Base-by-base conservation (phyloP, 371 early-diverging fungal species). In the Mortierella sp. region DNA sequence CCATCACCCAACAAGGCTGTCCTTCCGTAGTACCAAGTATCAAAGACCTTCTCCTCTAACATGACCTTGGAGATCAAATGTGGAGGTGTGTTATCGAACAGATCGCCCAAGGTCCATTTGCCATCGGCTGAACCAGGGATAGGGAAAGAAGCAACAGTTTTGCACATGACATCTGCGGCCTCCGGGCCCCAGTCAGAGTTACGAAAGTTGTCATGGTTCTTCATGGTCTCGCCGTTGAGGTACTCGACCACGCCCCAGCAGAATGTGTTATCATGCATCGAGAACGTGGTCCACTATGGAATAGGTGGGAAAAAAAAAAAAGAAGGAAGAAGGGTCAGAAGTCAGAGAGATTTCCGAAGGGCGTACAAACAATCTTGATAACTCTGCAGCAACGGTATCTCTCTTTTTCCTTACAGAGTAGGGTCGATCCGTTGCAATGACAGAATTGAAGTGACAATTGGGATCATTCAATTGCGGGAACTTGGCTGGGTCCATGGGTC, bases 141-240 rank as follows among this genome's bases (percentile, higher is more conserved):
- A 34, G 34, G 39, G 19, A 12, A 13, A 19, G 16, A 16, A 43
- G 14, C 16, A 9, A 16, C 5, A 43, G 16, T 19, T n/a, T n/a
- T n/a, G n/a, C 45, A 19, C 19, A n/a, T 16, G 14, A 14, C n/a
- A 65, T 58, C 65, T 45, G 58, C 57, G 7, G 71, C 51, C 12
- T 59, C 64, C 0, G 51, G 64, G 6, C 64, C 60, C 71, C 71
- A 70, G 14, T 70, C 71, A n/a, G 64, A n/a, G n/a, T n/a, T n/a
- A n/a, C n/a, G n/a, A n/a, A n/a, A n/a, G n/a, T n/a, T n/a, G n/a
- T n/a, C n/a, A n/a, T n/a, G n/a, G n/a, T n/a, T n/a, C n/a, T n/a
- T n/a, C n/a, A n/a, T n/a, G n/a, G n/a, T n/a, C n/a, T n/a, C n/a
- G n/a, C n/a, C n/a, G n/a, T n/a, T 47, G 2, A 49, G 28, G 13